Evolutionary conservation across 106 monocot species (phyloP), one percentile per base, ranked within the genome.

Genomic region (Dendrobium chrysotoxum): DNA sequence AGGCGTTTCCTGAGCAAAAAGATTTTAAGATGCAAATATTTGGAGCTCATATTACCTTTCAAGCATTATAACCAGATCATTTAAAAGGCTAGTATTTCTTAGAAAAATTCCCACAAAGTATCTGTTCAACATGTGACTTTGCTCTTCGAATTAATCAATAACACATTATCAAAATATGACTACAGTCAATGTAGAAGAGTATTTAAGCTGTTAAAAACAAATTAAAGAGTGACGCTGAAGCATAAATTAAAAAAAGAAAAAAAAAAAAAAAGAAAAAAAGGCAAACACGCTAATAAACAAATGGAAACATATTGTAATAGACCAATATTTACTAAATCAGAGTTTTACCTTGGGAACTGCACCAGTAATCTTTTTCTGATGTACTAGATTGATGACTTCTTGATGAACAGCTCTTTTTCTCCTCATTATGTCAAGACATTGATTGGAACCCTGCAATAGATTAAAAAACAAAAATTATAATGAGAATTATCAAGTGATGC

Each of bases 391-490:
- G 67, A 98, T 98, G 42, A 95, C 88, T 45, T 85, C 87, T 80
- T 98, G 91, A 82, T 97, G 96, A 85, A 95, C 75, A 70, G 85
- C 94, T 91, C 98, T 92, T 83, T 98, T 98, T 80, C 86, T 98
- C 85, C 87, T 90, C 98, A 98, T 98, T 76, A 98, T 88, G 53
- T 97, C 94, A 79, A 97, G 85, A 85, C 86, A 94, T 77, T 89
- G 88, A 87, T 89, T 87, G 21, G 88, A 70, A 78, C 92, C 92
- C 98, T 98, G 76, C 3, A 66, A 66, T 39, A 25, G 53, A 70
- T 31, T 35, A 70, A 70, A 64, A 35, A 11, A 6, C 0, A 75
- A 26, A 75, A 76, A 8, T 76, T 46, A 50, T 2, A 50, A 76
- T 50, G 3, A 47, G 47, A 26, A 76, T 25, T 74, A 74, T 40